These are phyloP conservation scores for Arabidopsis hybrid DNA, from an alignment of 441 rosid genomes.

Conservation along the genomic window DNA sequence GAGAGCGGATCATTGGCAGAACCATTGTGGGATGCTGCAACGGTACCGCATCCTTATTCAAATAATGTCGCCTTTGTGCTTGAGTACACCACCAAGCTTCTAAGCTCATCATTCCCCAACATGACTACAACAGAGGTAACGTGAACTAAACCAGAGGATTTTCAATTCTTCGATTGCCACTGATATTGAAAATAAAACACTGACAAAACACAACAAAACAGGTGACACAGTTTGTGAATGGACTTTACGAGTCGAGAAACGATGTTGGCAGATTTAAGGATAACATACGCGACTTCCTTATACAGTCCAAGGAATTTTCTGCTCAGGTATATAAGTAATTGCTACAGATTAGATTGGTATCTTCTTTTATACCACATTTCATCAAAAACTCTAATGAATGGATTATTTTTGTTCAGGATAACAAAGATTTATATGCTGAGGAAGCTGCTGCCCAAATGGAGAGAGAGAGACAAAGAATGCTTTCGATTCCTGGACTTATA, in stretches of 20 bases:
- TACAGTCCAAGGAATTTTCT: slow-evolving; percentile 89
- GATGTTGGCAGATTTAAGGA: slow-evolving; percentile 79
- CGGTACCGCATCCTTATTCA: slow-evolving; percentile 75
- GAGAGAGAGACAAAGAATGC: slow-evolving; percentile 94
- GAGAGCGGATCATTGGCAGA: slow-evolving; percentile 85
- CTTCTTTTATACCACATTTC: not conserved
- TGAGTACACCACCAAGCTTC: slow-evolving; percentile 91
- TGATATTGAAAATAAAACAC: not conserved
- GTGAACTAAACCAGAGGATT: not conserved
- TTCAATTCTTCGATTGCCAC: not conserved
- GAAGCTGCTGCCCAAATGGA: slow-evolving; percentile 97
- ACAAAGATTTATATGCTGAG: slow-evolving; percentile 96
- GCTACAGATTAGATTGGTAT: not conserved
- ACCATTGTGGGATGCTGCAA: slow-evolving; percentile 91
- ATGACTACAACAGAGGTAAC: slow-evolving; percentile 91
- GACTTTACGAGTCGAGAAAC: slow-evolving; percentile 81
- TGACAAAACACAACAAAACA: slow-evolving; percentile 43
- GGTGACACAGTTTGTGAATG: slow-evolving; percentile 91
- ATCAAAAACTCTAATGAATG: not conserved
- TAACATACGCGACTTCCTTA: slow-evolving; percentile 93
- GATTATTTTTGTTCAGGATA: slow-evolving; percentile 64
- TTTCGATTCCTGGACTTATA: slow-evolving; percentile 94
- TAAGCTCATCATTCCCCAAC: slow-evolving; percentile 96
- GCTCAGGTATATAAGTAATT: slow-evolving; percentile 42
- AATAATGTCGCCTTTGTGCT: slow-evolving; percentile 82